These are phyloP conservation scores for Yamadazyma insecticola DNA, from an alignment of 805 yeast genomes.

Conservation along the genomic window DNA sequence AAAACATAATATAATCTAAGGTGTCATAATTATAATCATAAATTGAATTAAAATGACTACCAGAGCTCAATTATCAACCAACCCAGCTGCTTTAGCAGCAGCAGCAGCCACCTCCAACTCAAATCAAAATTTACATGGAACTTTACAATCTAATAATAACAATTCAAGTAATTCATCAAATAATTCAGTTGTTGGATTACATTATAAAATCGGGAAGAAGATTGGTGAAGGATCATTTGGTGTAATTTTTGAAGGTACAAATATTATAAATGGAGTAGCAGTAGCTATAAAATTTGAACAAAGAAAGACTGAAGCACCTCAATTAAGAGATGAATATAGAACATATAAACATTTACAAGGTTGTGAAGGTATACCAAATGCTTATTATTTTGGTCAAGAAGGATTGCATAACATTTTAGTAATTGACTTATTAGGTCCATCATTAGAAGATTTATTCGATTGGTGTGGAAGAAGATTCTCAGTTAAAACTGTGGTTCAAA, in stretches of 20 bases:
- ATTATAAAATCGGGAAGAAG: slow-evolving; percentile 94
- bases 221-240: slow-evolving; percentile 99
- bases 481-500: slow-evolving; percentile 86
- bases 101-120: slow-evolving; percentile 13
- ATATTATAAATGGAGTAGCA: slow-evolving; percentile 83
- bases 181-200: slow-evolving; percentile 75
- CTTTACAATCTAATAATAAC: slow-evolving; percentile 6
- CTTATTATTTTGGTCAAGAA: slow-evolving; percentile 98
- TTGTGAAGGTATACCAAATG: slow-evolving; percentile 83
- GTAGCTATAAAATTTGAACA: slow-evolving; percentile 98
- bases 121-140: slow-evolving; percentile 5
- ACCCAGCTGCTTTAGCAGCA: slow-evolving; percentile 14
- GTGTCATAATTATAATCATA: no score
- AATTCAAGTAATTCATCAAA: slow-evolving; percentile 18
- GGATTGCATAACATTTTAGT: slow-evolving; percentile 94
- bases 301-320: slow-evolving; percentile 95
- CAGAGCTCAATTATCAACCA: slow-evolving; percentile 12
- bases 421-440: slow-evolving; percentile 92
- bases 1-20: no score
- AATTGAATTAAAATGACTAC: slow-evolving; percentile 12
- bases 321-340: slow-evolving; percentile 91
- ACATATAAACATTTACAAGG: slow-evolving; percentile 88
- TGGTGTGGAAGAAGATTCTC: slow-evolving; percentile 95
- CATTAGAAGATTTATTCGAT: slow-evolving; percentile 92
- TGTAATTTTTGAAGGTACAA: slow-evolving; percentile 92